These are phyloP conservation scores for Claviceps citrina DNA, from an alignment of 2,329 filamentous ascomycete species.

Conservation along the genomic window DNA sequence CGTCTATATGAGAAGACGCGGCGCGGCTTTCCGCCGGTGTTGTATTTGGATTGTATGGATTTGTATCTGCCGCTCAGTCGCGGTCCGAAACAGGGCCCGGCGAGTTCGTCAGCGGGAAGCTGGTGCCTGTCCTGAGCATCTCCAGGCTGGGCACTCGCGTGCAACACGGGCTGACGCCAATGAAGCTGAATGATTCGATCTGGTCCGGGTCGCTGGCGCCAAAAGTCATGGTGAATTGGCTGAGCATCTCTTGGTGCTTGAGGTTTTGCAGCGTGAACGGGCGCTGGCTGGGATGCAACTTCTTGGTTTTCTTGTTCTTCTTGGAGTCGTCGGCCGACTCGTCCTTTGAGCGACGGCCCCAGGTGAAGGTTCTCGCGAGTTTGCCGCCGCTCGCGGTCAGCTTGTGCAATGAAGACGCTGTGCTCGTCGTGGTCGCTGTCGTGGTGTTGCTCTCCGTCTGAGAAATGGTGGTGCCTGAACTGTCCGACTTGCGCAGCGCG, in stretches of 20 bases:
- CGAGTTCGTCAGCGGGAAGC: constrained; percentile 4
- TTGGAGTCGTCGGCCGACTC: constrained; percentile 7
- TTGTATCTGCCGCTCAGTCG: constrained; percentile 3
- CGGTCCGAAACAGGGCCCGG: constrained; percentile 8
- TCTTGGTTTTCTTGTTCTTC: constrained; percentile 13
- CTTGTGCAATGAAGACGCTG: constrained; percentile 18
- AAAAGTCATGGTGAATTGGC: constrained; percentile 31
- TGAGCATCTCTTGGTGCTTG: constrained; percentile 31
- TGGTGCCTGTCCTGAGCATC: constrained; percentile 11
- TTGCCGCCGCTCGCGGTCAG: constrained; percentile 13
- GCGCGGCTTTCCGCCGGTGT: not conserved
- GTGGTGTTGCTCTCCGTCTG: constrained; percentile 18
- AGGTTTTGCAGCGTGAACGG: constrained; percentile 30
- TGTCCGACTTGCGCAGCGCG: constrained; percentile 22
- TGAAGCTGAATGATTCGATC: constrained; percentile 19
- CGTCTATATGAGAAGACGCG: too few species aligned
- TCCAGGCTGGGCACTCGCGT: constrained; percentile 24
- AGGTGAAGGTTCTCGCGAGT: constrained; percentile 18
- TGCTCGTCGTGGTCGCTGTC: constrained; percentile 14
- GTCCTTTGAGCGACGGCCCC: constrained; percentile 11
- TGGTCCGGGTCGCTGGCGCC: constrained; percentile 22
- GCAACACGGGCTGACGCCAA: constrained; percentile 29
- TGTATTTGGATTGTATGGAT: too few species aligned
- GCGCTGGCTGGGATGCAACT: constrained; percentile 28
- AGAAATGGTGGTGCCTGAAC: constrained; percentile 16